A percentile compares a stretch with the other conserved stretches of the same genome.
phyloP scores from a whole-genome alignment of 169 alveolate genomes.

The Cyclospora cayetanensis region DNA sequence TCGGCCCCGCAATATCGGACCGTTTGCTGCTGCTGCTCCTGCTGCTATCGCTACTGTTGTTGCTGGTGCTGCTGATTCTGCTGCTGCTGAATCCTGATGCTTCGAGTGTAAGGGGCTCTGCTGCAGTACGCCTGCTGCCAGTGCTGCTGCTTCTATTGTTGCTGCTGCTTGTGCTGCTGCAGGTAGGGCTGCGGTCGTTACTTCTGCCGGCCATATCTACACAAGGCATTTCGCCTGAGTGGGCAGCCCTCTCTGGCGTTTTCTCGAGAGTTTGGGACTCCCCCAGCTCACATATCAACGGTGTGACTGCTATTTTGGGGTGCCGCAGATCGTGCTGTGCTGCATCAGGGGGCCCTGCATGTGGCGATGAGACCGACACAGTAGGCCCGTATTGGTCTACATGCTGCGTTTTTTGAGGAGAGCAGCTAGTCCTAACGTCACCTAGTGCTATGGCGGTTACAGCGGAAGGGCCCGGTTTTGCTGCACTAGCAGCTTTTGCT shows the following conservation, averaged over 20 bases:
- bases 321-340: no score
- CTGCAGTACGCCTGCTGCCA: conserved; percentile 38
- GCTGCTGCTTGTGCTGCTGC: neutral
- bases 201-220: neutral
- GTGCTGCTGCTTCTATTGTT: conserved; percentile 1
- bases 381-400: no score
- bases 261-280: neutral
- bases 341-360: no score
- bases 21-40: conserved; percentile 36
- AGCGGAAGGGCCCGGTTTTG: no score
- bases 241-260: neutral
- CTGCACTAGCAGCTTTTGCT: no score
- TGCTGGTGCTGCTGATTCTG: neutral
- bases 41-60: conserved; percentile 22
- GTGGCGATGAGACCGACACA: no score
- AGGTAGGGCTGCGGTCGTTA: neutral
- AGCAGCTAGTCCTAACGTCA: no score
- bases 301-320: neutral
- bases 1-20: neutral
- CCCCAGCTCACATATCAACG: neutral
- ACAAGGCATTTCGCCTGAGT: neutral
- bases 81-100: conserved; percentile 5
- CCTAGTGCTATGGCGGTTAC: no score
- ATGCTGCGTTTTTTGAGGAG: no score
- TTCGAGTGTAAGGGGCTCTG: conserved; percentile 23